phyloP scores from a whole-genome alignment of 2,329 filamentous ascomycete species.

The Exutisphaerella laricina region DNA sequence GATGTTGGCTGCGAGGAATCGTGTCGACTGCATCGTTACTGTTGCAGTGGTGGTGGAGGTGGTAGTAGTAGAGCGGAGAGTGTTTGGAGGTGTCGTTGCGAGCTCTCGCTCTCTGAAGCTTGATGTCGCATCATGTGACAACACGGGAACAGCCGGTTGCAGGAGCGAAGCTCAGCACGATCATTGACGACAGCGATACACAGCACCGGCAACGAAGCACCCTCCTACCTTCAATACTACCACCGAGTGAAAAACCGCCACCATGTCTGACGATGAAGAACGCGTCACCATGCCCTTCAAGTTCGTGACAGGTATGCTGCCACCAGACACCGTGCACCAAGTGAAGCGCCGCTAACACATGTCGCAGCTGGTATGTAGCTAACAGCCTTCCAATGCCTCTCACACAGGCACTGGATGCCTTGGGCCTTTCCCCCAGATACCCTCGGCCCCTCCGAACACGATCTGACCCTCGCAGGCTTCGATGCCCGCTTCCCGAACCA shows the following conservation, averaged over 20 bases:
- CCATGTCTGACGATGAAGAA: conserved; percentile 86
- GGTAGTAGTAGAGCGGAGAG: conserved; percentile 29
- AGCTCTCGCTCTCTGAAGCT: too few relatives aligned
- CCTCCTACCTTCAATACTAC: too few relatives aligned
- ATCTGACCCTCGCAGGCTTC: conserved; percentile 60
- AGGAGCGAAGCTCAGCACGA: too few relatives aligned
- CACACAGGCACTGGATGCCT: neutral
- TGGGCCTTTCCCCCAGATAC: too few relatives aligned
- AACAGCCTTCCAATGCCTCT: conserved; percentile 1
- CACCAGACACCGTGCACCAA: conserved; percentile 1
- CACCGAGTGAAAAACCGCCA: too few relatives aligned
- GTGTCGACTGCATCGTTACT: conserved; percentile 35
- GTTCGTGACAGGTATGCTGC: conserved; percentile 89
- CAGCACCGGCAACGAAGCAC: conserved; percentile 19
- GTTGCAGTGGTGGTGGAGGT: conserved; percentile 19
- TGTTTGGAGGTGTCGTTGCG: neutral
- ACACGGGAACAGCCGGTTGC: too few relatives aligned
- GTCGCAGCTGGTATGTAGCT: conserved; percentile 31
- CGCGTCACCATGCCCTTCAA: conserved; percentile 99
- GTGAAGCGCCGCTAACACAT: conserved; percentile 20
- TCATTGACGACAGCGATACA: conserved; percentile 12
- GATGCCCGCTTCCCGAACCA: conserved; percentile 98
- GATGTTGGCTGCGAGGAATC: conserved; percentile 37
- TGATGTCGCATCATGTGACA: too few relatives aligned
- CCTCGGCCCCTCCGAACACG: neutral